These are phyloP conservation scores for Chaetomium sp. DNA, from an alignment of 2,329 filamentous ascomycete genomes.

Conservation along the genomic window DNA sequence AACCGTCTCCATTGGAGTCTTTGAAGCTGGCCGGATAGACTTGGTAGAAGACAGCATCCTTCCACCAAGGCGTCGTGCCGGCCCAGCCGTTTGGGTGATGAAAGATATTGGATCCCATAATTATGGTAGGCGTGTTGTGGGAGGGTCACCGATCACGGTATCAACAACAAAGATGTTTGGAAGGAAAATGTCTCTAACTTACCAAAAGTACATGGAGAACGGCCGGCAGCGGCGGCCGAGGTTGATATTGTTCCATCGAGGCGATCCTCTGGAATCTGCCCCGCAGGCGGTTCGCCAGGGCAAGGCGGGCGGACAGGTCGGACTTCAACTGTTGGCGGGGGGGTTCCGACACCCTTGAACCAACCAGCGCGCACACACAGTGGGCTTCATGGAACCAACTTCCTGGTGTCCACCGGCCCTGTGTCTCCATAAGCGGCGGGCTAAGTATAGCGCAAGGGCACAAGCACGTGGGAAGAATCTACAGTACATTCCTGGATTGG, in stretches of 20 bases:
- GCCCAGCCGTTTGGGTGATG: constrained; percentile 21
- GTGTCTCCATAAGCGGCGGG: not conserved
- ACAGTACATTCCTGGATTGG: not conserved
- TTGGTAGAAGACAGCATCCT: constrained; percentile 41
- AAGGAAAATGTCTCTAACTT: not conserved
- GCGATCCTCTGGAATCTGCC: not conserved
- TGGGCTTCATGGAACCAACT: not conserved
- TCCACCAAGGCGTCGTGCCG: constrained; percentile 33
- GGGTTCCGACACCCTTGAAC: constrained; percentile 15
- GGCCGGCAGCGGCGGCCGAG: not conserved
- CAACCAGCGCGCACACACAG: not conserved
- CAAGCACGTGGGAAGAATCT: not conserved
- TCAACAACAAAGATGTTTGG: not conserved
- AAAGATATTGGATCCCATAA: constrained; percentile 13
- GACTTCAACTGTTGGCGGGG: not conserved
- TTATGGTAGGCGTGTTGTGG: not conserved
- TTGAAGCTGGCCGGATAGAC: constrained; percentile 62
- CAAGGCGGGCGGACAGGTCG: not conserved
- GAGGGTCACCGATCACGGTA: not conserved
- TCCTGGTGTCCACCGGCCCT: no score
- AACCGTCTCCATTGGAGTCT: constrained; percentile 61
- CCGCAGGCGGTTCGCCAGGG: not conserved
- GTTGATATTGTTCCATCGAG: not conserved
- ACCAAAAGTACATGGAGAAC: not conserved
- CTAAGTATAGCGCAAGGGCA: not conserved